Conservation (phyloP, 768 basidiomycete species). For the Naganishia onofrii region DNA sequence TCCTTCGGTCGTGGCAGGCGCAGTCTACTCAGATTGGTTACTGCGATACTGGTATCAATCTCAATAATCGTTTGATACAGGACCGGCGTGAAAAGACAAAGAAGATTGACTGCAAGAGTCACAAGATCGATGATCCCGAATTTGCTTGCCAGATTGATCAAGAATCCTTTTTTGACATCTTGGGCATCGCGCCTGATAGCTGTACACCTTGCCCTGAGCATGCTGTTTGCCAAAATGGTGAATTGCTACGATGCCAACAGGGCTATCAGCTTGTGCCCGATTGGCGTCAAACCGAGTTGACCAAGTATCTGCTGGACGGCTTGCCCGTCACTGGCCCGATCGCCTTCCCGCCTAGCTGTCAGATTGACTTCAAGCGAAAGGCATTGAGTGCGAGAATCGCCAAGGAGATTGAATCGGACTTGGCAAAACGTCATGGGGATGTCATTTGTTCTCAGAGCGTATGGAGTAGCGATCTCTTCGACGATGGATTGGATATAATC, state of each 20-base stretch:
- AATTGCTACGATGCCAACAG: slow-evolving; percentile 47
- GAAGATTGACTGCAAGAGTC: slow-evolving; percentile 26
- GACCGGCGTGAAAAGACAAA: slow-evolving; percentile 35
- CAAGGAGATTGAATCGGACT: slow-evolving; percentile 39
- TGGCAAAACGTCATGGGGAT: slow-evolving; percentile 46
- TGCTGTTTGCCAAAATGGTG: slow-evolving; percentile 48
- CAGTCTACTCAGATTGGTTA: slow-evolving; percentile 43
- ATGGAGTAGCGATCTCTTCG: slow-evolving; percentile 35
- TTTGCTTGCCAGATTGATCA: slow-evolving; percentile 22
- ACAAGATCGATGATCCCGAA: slow-evolving; percentile 26
- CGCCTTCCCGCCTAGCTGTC: slow-evolving; percentile 50
- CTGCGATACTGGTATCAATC: slow-evolving; percentile 48
- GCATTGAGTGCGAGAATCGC: slow-evolving; percentile 50
- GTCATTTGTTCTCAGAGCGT: slow-evolving; percentile 47
- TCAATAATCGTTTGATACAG: slow-evolving; percentile 38
- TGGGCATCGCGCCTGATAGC: slow-evolving; percentile 41
- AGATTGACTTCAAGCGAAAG: slow-evolving; percentile 53
- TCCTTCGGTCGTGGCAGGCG: slow-evolving; percentile 24
- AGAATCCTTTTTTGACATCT: slow-evolving; percentile 43
- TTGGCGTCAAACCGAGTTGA: slow-evolving; percentile 28
- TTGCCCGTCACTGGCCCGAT: slow-evolving; percentile 44
- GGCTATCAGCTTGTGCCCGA: slow-evolving; percentile 49
- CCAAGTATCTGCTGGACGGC: slow-evolving; percentile 36
- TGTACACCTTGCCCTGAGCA: slow-evolving; percentile 54
- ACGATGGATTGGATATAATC: slow-evolving; percentile 22